These are phyloP conservation scores for Lachancea quebecensis DNA, from an alignment of 805 yeast species.

Conservation along the genomic window DNA sequence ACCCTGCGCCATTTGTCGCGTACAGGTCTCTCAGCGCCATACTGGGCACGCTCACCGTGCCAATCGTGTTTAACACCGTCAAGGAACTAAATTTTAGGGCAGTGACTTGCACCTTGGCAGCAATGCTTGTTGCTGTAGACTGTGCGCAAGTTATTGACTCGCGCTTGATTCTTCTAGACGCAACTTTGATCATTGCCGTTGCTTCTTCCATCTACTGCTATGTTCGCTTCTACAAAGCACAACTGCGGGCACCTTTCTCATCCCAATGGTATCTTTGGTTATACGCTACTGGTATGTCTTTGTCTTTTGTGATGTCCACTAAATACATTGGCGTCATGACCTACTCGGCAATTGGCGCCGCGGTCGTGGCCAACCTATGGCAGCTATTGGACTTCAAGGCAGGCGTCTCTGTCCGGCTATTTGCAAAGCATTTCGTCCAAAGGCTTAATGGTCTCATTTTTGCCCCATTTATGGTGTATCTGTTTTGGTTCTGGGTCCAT, in stretches of 20 bases:
- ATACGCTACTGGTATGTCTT: slow-evolving; percentile 68
- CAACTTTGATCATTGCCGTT: slow-evolving; percentile 77
- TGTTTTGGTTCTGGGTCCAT: slow-evolving; percentile 89
- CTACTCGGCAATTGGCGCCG: slow-evolving; percentile 77
- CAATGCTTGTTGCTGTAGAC: slow-evolving; percentile 72
- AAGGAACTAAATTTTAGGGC: slow-evolving; percentile 78
- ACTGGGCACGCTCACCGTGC: slow-evolving; percentile 77
- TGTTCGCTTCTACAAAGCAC: slow-evolving; percentile 65
- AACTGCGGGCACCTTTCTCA: slow-evolving; percentile 60
- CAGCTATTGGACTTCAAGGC: slow-evolving; percentile 62
- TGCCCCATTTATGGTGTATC: slow-evolving; percentile 73
- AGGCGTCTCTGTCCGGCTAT: slow-evolving; percentile 52
- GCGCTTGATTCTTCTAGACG: slow-evolving; percentile 84
- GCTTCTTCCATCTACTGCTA: slow-evolving; percentile 75
- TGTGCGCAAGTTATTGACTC: slow-evolving; percentile 89
- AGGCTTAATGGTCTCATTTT: slow-evolving; percentile 67
- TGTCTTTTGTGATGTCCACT: slow-evolving; percentile 90
- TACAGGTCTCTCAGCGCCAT: slow-evolving; percentile 72
- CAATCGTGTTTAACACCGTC: slow-evolving; percentile 76
- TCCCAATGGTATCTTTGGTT: slow-evolving; percentile 85
- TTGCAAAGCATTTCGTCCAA: slow-evolving; percentile 65
- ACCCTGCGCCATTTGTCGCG: slow-evolving; percentile 81
- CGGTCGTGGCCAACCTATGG: slow-evolving; percentile 87
- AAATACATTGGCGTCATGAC: slow-evolving; percentile 96
- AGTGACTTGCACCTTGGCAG: slow-evolving; percentile 69